Evolutionary conservation across 176 grass and related monocot species (phyloP).

Genomic region (Avena sativa): DNA sequence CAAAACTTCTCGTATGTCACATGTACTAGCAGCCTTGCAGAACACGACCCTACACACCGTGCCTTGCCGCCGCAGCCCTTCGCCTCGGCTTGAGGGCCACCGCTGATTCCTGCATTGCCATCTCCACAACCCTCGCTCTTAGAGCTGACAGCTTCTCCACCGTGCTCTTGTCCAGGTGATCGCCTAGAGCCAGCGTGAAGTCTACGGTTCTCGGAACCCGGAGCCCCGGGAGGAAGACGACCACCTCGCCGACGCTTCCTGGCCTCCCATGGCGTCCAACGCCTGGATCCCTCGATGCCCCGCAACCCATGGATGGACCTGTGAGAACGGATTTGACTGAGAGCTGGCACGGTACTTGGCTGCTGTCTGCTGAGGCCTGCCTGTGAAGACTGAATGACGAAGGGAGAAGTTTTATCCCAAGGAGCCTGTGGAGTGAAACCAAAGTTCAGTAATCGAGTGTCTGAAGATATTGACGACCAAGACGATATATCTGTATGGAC

Average conservation of each 20-base stretch:
- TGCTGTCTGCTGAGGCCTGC: not conserved
- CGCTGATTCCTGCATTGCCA: conserved; percentile 63
- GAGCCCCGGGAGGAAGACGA: conserved; percentile 75
- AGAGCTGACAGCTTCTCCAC: conserved; percentile 60
- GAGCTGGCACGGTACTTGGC: not conserved
- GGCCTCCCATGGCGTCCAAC: conserved; percentile 42
- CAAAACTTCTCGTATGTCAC: conserved; percentile 23
- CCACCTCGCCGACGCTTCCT: conserved; percentile 69
- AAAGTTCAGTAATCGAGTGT: conserved; percentile 21
- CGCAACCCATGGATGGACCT: conserved; percentile 61
- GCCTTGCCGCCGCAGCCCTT: conserved; percentile 45
- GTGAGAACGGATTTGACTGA: conserved; percentile 23
- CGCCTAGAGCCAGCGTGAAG: conserved; percentile 53
- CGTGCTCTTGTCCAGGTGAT: conserved; percentile 49
- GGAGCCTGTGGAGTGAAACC: not conserved
- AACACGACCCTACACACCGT: conserved; percentile 45
- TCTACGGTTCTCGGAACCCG: conserved; percentile 60
- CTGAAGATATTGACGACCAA: not conserved
- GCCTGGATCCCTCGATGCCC: conserved; percentile 51
- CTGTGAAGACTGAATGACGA: not conserved
- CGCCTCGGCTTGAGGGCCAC: conserved; percentile 51
- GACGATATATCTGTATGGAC: not conserved
- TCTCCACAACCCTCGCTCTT: conserved; percentile 54
- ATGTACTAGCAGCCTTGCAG: not conserved
- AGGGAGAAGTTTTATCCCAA: conserved; percentile 4